phyloP scores from a whole-genome alignment of 1,284 basidiomycete genomes.

The Omphalotus olearius region DNA sequence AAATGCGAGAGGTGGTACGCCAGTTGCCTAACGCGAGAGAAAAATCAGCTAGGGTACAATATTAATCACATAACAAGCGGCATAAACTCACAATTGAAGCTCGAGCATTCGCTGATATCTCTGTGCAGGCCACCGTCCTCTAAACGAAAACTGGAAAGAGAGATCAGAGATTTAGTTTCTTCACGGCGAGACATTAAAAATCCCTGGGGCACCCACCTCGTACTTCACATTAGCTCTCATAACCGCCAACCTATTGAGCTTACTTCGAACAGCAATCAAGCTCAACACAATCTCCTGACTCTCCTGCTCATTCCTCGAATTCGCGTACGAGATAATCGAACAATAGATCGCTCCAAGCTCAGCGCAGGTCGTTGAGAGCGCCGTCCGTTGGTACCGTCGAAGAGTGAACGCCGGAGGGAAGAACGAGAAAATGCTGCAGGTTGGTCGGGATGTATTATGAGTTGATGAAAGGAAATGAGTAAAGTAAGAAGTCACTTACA shows the following conservation, averaged over 20 bases:
- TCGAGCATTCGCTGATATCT: constrained; percentile 65
- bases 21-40: constrained; percentile 40
- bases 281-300: constrained; percentile 50
- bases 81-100: constrained; percentile 60
- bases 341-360: constrained; percentile 68
- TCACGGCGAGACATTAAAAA: too few relatives aligned
- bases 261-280: constrained; percentile 59
- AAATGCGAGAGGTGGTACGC: constrained; percentile 61
- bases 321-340: constrained; percentile 61
- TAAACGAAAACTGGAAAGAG: constrained; percentile 52
- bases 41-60: neutral
- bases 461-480: neutral
- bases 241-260: constrained; percentile 53
- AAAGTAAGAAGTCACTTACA: constrained; percentile 34
- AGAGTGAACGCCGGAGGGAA: constrained; percentile 70
- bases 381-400: constrained; percentile 59
- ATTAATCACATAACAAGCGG: neutral
- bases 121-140: constrained; percentile 65
- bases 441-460: neutral
- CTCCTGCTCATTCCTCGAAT: constrained; percentile 41
- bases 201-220: constrained; percentile 42
- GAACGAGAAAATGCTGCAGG: constrained; percentile 56
- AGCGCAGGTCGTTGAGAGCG: constrained; percentile 55
- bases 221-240: constrained; percentile 59
- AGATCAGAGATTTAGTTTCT: neutral